Evolutionary conservation across 2,329 filamentous ascomycete genomes (phyloP), one percentile per base, ranked within the genome.

Genomic region (Paecilomyces formosus): DNA sequence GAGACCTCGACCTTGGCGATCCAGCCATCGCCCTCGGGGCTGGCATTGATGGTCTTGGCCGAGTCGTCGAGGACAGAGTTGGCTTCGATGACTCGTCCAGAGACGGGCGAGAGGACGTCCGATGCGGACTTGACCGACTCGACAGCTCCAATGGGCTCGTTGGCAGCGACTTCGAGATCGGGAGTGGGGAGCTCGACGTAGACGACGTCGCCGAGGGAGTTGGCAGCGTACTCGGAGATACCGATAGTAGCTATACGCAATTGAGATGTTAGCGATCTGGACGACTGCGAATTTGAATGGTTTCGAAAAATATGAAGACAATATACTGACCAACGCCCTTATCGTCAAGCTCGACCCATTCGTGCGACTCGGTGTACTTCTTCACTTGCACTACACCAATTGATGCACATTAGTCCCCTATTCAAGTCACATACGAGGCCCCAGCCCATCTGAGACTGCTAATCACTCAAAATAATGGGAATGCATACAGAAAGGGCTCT

Each of bases 111-210:
- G 79, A 96, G 88, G 81, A 99, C 96, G 74, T 99, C 94, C 63
- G 90, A 93, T n/a, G 94, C 94, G 62, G 89, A 94, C 83, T 99
- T 99, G 76, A 99, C 94, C 2, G 92, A 97, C 81, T 99, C 94
- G 67, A 99, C 93, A 61, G 93, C 92, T 65, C 94, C 94, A 66
- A 97, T 89, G 64, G 88, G 82, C 72, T 97, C 93, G 69, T 92
- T 92, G 58, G 86, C 83, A 59, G 78, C 76, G 61, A 96, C 83
- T 68, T 88, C 84, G 66, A 86, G 79, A 64, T 85, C 88, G 58
- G 81, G 72, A 65, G 87, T 81, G 58, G 94, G 94, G 30, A 99
- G 88, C 82, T 99, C 94, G 70, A 97, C 92, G 80, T 89, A 99
- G 72, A 99, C 93, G 60, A 97, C 92, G 74, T 99, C 94, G 66